These are phyloP conservation scores for Persicaria maculosa DNA, from an alignment of 148 eudicot genomes.

Conservation along the genomic window DNA sequence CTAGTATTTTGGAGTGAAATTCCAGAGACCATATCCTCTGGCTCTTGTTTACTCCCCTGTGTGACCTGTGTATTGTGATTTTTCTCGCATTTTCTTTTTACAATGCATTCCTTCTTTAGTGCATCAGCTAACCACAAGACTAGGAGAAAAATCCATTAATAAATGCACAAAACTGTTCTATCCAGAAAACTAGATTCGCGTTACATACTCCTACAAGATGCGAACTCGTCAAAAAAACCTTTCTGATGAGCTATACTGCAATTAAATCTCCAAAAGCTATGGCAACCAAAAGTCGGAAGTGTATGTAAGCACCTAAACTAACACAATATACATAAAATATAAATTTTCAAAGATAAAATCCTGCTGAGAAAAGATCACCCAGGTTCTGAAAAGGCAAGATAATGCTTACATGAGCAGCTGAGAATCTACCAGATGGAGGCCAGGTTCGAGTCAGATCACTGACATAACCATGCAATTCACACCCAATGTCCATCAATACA, in stretches of 20 bases:
- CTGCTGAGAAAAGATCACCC: not conserved
- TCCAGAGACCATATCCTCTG: too few species aligned
- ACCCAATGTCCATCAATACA: slow-evolving; percentile 91
- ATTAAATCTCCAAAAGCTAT: slow-evolving; percentile 3
- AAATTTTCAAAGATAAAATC: not conserved
- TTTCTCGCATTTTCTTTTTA: too few species aligned
- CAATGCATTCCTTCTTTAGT: too few species aligned
- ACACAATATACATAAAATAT: not conserved
- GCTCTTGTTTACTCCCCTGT: too few species aligned
- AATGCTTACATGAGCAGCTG: slow-evolving; percentile 53
- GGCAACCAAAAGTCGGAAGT: not conserved
- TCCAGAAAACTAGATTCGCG: too few species aligned
- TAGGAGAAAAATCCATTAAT: not conserved
- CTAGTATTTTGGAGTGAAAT: too few species aligned
- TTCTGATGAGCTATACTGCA: not conserved
- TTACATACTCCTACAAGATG: not conserved
- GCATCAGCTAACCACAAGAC: not conserved
- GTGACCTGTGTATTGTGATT: too few species aligned
- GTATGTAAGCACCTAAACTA: not conserved
- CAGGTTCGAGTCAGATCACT: slow-evolving; percentile 98
- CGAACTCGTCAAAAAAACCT: not conserved
- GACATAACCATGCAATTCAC: slow-evolving; percentile 90
- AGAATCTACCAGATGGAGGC: slow-evolving; percentile 81
- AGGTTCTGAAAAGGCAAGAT: slow-evolving; percentile 5
- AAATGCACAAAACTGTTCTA: too few species aligned